Evolutionary conservation across 2,329 filamentous ascomycete species (phyloP), one percentile per base, ranked within the genome.

Genomic region (Pestalotiopsis sp.): DNA sequence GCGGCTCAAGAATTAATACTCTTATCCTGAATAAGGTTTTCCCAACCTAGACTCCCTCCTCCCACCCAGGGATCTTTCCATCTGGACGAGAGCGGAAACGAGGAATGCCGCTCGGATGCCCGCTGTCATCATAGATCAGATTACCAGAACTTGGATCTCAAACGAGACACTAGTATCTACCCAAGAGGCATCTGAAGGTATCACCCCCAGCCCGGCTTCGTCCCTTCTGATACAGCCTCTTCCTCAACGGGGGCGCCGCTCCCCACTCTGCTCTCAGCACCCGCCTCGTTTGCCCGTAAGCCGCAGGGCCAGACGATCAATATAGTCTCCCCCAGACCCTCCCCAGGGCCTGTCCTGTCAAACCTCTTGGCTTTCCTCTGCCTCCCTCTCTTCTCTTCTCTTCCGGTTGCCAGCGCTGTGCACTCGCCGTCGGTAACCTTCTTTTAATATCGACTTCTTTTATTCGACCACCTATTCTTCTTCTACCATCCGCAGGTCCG

Each of bases 401-500:
- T 73, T 73, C 73, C 72, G 69, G 68, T 77, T 75, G 76, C 79
- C 79, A 82, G 81, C 81, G 82, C 83, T 83, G 83, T 81, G 82
- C 83, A 84, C 82, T 84, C 81, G 81, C 80, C 81, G 82, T 85
- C 83, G 83, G 83, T 85, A 85, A 77, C 82, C 79, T 82, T 86
- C 82, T 83, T 85, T 86, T 66, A 80, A 83, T 79, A 82, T 83
- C 82, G 80, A 75, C 80, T 75, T 71, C 71, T 73, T 78, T 76
- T 75, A 78, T 75, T 75, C 75, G 71, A 71, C 73, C 31, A 75
- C 20, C 45, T 6, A 73, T 76, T 66, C 40, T 36, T 36, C 31
- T 36, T 36, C 31, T 9, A 41, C 20, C 59, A 79, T n/a, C 20
- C 79, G 83, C 86, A 80, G 86, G 87, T 86, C 84, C 82, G 87